phyloP scores from a whole-genome alignment of 2,329 filamentous ascomycete genomes.

The Thermothelomyces thermophilus region DNA sequence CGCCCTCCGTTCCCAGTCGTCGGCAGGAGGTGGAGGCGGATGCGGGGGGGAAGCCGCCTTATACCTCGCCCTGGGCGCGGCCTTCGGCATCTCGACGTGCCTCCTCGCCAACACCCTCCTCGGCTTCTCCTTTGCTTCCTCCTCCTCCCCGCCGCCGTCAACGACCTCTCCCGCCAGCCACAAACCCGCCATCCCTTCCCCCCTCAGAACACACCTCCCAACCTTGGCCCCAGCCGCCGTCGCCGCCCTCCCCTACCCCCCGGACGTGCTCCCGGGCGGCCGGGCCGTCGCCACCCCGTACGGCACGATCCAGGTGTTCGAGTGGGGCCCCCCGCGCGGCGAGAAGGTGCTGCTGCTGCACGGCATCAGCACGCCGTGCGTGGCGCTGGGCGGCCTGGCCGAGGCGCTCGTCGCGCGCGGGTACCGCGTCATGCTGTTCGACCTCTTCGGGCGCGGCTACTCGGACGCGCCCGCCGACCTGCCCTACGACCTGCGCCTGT shows the following conservation, averaged over 20 bases:
- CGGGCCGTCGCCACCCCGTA: slow-evolving; percentile 65
- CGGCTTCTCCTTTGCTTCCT: neutral
- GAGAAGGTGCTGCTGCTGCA: slow-evolving; percentile 70
- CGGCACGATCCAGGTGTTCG: slow-evolving; percentile 66
- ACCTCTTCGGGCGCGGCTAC: slow-evolving; percentile 72
- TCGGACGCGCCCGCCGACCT: slow-evolving; percentile 58
- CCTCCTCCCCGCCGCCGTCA: neutral
- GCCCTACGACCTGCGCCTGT: slow-evolving; percentile 58
- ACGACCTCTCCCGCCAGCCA: neutral
- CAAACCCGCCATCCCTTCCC: slow-evolving; percentile 32
- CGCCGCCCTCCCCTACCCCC: slow-evolving; percentile 54
- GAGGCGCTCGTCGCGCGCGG: slow-evolving; percentile 52
- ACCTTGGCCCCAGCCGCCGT: slow-evolving; percentile 32
- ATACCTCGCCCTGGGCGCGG: slow-evolving; percentile 18
- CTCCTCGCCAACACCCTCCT: slow-evolving; percentile 4
- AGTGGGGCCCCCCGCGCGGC: slow-evolving; percentile 69
- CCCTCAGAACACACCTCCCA: slow-evolving; percentile 37
- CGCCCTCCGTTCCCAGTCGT: slow-evolving; percentile 7
- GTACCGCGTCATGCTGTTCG: slow-evolving; percentile 74
- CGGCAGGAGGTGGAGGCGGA: neutral
- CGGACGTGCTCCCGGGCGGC: slow-evolving; percentile 60
- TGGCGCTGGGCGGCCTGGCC: slow-evolving; percentile 61
- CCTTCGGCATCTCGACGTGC: slow-evolving; percentile 5
- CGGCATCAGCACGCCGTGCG: slow-evolving; percentile 72
- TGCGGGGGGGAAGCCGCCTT: slow-evolving; percentile 1